phyloP scores from a whole-genome alignment of 2,329 filamentous ascomycete species.

The Neofusicoccum cordaticola region DNA sequence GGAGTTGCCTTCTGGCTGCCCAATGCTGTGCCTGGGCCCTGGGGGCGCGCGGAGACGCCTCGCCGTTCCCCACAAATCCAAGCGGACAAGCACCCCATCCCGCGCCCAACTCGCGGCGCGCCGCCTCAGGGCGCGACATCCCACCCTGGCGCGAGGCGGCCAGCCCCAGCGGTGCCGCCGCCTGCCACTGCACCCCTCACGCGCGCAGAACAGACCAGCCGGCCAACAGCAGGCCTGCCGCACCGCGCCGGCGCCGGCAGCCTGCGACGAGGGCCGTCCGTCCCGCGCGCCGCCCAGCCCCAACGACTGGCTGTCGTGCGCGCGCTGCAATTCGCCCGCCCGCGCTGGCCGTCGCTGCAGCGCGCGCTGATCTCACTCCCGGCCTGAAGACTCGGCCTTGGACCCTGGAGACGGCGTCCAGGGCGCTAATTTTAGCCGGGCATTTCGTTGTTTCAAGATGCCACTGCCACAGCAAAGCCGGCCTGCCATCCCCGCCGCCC shows the following conservation, averaged over 20 bases:
- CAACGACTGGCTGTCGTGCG: background rate
- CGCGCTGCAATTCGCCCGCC: background rate
- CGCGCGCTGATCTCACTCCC: background rate
- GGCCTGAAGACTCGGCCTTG: background rate
- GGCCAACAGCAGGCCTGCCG: background rate
- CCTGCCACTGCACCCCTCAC: background rate
- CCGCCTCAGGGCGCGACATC: background rate
- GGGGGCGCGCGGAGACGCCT: no score
- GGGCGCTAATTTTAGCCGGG: constrained; percentile 3
- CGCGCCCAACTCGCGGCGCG: background rate
- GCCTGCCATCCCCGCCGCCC: background rate
- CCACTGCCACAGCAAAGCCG: background rate
- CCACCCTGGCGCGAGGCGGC: background rate
- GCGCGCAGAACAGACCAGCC: background rate
- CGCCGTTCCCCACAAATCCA: background rate
- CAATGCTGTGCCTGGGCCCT: no score
- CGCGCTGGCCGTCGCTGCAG: no score
- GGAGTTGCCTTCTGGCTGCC: background rate
- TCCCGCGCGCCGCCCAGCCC: background rate
- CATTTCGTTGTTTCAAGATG: background rate
- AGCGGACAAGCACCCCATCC: background rate
- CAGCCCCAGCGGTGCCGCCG: background rate
- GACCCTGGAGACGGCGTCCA: background rate
- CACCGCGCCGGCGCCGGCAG: no score
- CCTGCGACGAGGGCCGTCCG: no score